phyloP scores from a whole-genome alignment of 495 filamentous ascomycete species.

The Podospora bellae-mahoneyi region DNA sequence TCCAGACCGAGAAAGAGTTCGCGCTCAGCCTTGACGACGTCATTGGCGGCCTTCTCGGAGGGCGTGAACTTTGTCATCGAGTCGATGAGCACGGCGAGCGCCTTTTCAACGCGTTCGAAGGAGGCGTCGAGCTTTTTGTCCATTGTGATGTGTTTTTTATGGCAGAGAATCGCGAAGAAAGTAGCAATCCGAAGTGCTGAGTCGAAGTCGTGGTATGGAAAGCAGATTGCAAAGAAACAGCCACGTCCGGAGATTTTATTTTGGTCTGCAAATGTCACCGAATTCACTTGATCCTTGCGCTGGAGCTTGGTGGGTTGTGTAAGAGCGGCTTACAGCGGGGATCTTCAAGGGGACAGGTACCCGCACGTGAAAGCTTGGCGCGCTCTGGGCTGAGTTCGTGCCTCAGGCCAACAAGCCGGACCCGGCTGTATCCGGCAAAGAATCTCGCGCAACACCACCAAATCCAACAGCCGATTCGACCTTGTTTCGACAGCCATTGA shows the following conservation, averaged over 20 bases:
- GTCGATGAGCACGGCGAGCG: slow-evolving; percentile 63
- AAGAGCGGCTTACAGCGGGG: not conserved
- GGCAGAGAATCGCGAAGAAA: not conserved
- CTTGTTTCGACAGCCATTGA: slow-evolving; percentile 32
- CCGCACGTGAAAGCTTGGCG: slow-evolving; percentile 7
- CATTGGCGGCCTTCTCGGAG: slow-evolving; percentile 56
- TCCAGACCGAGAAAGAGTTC: slow-evolving; percentile 58
- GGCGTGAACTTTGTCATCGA: slow-evolving; percentile 78
- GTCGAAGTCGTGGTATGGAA: not conserved
- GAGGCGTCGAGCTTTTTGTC: slow-evolving; percentile 55
- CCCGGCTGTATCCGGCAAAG: slow-evolving; percentile 36
- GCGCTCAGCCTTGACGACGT: slow-evolving; percentile 65
- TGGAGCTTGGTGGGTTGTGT: not conserved
- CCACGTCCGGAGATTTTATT: not conserved
- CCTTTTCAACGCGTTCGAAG: slow-evolving; percentile 66
- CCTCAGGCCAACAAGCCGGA: slow-evolving; percentile 7
- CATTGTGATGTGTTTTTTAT: slow-evolving; percentile 41
- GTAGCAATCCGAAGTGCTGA: not conserved
- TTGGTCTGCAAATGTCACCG: not conserved
- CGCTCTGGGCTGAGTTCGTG: not conserved
- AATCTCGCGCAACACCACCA: slow-evolving; percentile 37
- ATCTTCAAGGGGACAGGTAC: not conserved
- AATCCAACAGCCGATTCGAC: slow-evolving; percentile 17
- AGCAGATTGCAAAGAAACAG: not conserved
- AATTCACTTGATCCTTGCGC: not conserved